These are phyloP conservation scores for Daldinia sp. DNA, from an alignment of 2,329 filamentous ascomycete genomes.

Conservation along the genomic window DNA sequence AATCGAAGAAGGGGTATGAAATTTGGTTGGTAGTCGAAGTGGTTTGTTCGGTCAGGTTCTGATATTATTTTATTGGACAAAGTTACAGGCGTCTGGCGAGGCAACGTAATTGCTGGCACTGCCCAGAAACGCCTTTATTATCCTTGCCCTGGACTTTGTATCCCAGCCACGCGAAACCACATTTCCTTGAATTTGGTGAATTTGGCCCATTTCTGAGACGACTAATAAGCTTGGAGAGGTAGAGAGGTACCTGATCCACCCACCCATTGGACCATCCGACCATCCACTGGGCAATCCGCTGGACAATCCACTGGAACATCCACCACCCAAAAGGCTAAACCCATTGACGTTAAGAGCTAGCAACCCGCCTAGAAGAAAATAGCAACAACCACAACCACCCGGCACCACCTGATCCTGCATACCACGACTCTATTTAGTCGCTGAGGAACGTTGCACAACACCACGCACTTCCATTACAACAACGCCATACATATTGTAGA, in stretches of 20 bases:
- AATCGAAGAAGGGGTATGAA: slow-evolving; percentile 12
- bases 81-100: slow-evolving; percentile 23
- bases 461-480: slow-evolving; percentile 15
- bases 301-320: background rate
- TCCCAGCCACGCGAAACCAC: slow-evolving; percentile 47
- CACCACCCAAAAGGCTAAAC: background rate
- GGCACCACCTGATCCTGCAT: slow-evolving; percentile 22
- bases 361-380: slow-evolving; percentile 36
- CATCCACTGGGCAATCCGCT: too few species aligned
- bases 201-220: slow-evolving; percentile 45
- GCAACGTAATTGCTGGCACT: slow-evolving; percentile 40
- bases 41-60: slow-evolving; percentile 18
- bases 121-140: slow-evolving; percentile 27
- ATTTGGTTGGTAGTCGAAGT: slow-evolving; percentile 24
- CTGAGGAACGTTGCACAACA: slow-evolving; percentile 8
- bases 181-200: slow-evolving; percentile 46
- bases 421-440: slow-evolving; percentile 17
- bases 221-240: slow-evolving; percentile 33
- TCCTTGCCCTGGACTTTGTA: slow-evolving; percentile 31
- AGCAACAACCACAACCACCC: slow-evolving; percentile 22
- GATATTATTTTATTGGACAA: slow-evolving; percentile 33
- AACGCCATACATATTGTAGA: slow-evolving; percentile 21
- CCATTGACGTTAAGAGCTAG: slow-evolving; percentile 23
- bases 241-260: slow-evolving; percentile 37
- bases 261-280: background rate